These are phyloP conservation scores for Nemania serpens DNA, from an alignment of 2,329 filamentous ascomycete species.

Conservation along the genomic window DNA sequence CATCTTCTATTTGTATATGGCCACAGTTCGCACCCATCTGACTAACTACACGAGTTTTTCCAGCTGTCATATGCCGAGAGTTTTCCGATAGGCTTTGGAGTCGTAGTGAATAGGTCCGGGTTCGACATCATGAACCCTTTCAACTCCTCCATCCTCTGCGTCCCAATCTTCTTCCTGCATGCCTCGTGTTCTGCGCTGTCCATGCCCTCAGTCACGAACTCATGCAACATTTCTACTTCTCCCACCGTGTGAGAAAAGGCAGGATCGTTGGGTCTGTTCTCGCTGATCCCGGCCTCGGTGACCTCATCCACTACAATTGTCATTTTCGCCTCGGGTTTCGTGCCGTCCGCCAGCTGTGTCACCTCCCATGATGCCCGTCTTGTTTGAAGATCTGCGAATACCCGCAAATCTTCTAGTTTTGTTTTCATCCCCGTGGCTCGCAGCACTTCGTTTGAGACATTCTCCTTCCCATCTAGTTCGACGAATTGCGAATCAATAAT, in stretches of 20 bases:
- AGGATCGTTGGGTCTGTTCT: not conserved
- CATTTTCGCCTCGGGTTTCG: constrained; percentile 21
- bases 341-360: constrained; percentile 11
- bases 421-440: constrained; percentile 15
- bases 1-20: no score
- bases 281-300: constrained; percentile 17
- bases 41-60: constrained; percentile 12
- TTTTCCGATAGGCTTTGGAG: constrained; percentile 26
- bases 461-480: constrained; percentile 25
- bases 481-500: constrained; percentile 27
- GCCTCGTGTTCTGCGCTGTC: constrained; percentile 21
- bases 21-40: not conserved
- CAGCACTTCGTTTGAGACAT: constrained; percentile 23
- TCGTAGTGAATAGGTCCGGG: constrained; percentile 22
- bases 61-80: constrained; percentile 27
- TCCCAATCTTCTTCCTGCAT: constrained; percentile 18
- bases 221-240: constrained; percentile 29
- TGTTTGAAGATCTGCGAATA: constrained; percentile 27
- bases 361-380: constrained; percentile 26
- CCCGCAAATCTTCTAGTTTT: constrained; percentile 25
- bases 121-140: constrained; percentile 26
- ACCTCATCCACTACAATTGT: constrained; percentile 29
- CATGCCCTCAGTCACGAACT: constrained; percentile 23
- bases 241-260: constrained; percentile 27
- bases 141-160: constrained; percentile 26